A percentile compares a stretch with the other conserved stretches of the same genome.
Evolutionary conservation across 345 rosid species (phyloP).

Genomic region (Limnanthes douglasii): DNA sequence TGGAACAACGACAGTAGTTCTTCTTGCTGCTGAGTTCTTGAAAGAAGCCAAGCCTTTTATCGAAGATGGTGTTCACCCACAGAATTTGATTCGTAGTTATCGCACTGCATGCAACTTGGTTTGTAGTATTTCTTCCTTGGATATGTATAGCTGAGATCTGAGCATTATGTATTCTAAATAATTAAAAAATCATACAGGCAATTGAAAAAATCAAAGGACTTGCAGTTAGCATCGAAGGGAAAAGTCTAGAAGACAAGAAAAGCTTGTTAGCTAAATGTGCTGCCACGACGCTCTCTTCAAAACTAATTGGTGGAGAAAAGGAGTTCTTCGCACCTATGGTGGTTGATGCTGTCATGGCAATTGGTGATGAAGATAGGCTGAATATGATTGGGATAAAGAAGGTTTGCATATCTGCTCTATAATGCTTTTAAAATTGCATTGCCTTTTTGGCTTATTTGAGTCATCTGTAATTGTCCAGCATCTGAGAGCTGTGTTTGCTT

Average conservation of each 20-base stretch:
- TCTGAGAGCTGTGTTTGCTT: too few species aligned
- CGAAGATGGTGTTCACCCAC: conserved; percentile 96
- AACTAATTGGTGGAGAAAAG: conserved; percentile 95
- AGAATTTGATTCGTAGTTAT: conserved; percentile 80
- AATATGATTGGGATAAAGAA: conserved; percentile 92
- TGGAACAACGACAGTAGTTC: conserved; percentile 95
- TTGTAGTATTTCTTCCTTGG: conserved; percentile 3
- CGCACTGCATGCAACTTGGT: conserved; percentile 74
- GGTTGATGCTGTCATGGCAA: conserved; percentile 88
- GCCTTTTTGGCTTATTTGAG: too few species aligned
- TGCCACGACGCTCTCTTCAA: conserved; percentile 89
- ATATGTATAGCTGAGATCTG: neutral
- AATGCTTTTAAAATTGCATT: too few species aligned
- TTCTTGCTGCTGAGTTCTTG: conserved; percentile 86
- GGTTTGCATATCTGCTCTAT: conserved; percentile 16
- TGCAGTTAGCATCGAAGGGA: conserved; percentile 86
- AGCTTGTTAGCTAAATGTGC: conserved; percentile 77
- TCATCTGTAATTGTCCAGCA: too few species aligned
- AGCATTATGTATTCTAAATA: neutral
- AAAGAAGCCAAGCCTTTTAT: conserved; percentile 96
- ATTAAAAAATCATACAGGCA: conserved; percentile 25
- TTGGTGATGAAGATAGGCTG: conserved; percentile 69
- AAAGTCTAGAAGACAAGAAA: conserved; percentile 87
- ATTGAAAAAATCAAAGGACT: conserved; percentile 71
- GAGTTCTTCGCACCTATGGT: conserved; percentile 92